Evolutionary conservation across 768 basidiomycete genomes (phyloP), one percentile per base, ranked within the genome.

Genomic region (Lentinula boryana): DNA sequence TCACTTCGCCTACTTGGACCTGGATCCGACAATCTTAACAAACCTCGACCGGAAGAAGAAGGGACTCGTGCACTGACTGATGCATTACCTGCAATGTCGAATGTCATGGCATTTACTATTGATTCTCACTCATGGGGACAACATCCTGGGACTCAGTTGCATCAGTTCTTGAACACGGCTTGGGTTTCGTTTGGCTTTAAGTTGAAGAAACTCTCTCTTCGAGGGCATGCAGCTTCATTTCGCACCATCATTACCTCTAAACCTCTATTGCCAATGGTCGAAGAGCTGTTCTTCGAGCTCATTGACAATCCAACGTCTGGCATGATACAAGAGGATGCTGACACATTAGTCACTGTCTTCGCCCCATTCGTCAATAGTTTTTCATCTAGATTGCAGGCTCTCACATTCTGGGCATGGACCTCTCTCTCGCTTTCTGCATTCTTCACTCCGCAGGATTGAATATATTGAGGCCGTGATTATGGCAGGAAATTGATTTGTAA

Each of bases 371-470:
- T 81, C 50, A 76, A 77, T 44, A 60, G 62, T 13, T 68, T 80
- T 1, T 67, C 70, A 2, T 64, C 71, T 1, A 74, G 73, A 35
- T 67, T 82, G 15, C 63, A 68, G 27, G 65, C 66, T 1, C 63
- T 82, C 49, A 72, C 66, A 38, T 63, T 81, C 9, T 75, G 73
- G 67, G 79, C 77, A 3, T 79, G 75, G 75, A 71, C 73, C 2
- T 68, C 72, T 0, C 62, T 75, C 5, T 77, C 80, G 58, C 68
- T 82, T 15, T 79, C 79, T 4, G 51, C 63, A 1, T 72, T 81
- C n/a, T n/a, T n/a, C n/a, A n/a, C n/a, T n/a, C n/a, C n/a, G n/a
- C n/a, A n/a, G n/a, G n/a, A n/a, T n/a, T n/a, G n/a, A n/a, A n/a
- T n/a, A n/a, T n/a, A n/a, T n/a, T n/a, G n/a, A n/a, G n/a, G n/a